phyloP scores from a whole-genome alignment of 2,329 filamentous ascomycete genomes.

The Sporothrix globosa region DNA sequence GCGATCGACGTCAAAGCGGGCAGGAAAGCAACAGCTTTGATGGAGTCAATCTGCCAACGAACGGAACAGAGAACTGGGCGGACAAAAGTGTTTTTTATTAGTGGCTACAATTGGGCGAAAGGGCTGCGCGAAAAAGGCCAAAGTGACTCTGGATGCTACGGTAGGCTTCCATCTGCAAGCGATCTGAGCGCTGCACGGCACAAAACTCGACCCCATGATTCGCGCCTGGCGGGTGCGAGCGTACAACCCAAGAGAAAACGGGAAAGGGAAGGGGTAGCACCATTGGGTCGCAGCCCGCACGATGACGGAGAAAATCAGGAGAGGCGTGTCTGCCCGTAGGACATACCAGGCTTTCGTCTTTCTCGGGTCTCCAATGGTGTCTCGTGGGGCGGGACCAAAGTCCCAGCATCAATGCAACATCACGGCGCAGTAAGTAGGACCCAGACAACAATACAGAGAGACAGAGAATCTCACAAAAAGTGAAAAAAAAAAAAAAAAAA shows the following conservation, averaged over 20 bases:
- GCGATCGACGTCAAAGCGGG: background rate
- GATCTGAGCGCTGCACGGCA: slow-evolving; percentile 21
- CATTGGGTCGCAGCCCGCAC: slow-evolving; percentile 24
- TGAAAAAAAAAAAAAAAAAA: background rate
- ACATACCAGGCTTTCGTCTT: background rate
- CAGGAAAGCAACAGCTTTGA: too few species aligned
- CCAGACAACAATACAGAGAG: background rate
- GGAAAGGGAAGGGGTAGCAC: background rate
- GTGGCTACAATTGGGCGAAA: background rate
- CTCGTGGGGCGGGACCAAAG: background rate
- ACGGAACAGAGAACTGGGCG: background rate
- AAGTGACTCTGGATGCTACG: background rate
- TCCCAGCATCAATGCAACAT: background rate
- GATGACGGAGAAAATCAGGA: background rate
- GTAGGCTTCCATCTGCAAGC: background rate
- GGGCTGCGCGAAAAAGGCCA: slow-evolving; percentile 8
- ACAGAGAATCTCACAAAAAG: background rate
- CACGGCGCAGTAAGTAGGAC: background rate
- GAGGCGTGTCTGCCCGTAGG: background rate
- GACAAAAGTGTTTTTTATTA: background rate
- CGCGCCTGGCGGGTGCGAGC: background rate
- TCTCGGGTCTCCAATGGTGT: background rate
- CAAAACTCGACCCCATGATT: background rate
- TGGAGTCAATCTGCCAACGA: background rate
- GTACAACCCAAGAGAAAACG: background rate